phyloP scores from a whole-genome alignment of 345 rosid genomes.

The Anacardium occidentale region DNA sequence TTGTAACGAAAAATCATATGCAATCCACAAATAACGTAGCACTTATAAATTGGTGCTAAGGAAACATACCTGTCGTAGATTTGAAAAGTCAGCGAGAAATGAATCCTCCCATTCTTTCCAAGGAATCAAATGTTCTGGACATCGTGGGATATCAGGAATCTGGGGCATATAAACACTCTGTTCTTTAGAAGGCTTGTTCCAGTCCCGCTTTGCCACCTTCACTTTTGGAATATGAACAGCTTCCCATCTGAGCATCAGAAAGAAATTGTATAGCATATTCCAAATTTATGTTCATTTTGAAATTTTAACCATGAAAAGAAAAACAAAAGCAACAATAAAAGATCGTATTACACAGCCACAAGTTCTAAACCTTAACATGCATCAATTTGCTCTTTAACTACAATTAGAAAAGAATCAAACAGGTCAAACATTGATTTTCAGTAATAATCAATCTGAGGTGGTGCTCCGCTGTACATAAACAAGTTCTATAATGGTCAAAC shows the following conservation, averaged over 20 bases:
- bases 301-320: not conserved
- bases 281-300: not conserved
- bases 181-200: constrained; percentile 41
- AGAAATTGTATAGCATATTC: constrained; percentile 17
- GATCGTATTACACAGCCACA: not conserved
- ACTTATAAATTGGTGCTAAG: not conserved
- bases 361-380: not conserved
- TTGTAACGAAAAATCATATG: not conserved
- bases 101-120: constrained; percentile 77
- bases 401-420: too few species aligned
- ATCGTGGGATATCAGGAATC: constrained; percentile 73
- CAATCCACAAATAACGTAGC: not conserved
- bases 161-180: constrained; percentile 88
- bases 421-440: too few species aligned
- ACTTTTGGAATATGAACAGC: constrained; percentile 78
- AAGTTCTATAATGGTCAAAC: too few species aligned
- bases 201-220: constrained; percentile 59
- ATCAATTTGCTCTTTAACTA: not conserved
- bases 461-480: not conserved
- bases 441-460: too few species aligned
- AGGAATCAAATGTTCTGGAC: constrained; percentile 66
- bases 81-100: constrained; percentile 74
- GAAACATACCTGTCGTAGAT: constrained; percentile 60
- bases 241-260: constrained; percentile 72
- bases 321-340: not conserved